Base-by-base conservation (phyloP, 2,329 filamentous ascomycete species). In the Didymella segeticola region DNA sequence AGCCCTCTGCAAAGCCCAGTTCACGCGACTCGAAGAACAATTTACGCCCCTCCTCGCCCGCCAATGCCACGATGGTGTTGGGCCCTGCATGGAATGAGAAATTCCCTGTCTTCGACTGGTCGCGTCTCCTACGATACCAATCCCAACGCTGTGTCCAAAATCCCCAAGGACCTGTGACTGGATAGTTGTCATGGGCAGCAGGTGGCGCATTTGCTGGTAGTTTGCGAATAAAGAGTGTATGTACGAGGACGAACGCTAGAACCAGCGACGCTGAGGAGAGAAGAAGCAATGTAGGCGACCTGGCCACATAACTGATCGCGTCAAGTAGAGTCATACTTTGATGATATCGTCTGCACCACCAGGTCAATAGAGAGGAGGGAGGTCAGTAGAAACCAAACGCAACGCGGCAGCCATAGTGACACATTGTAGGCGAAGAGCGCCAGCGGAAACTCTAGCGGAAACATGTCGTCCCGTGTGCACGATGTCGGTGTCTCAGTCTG, bases 41-140 rank as follows among this genome's bases (percentile, higher is more conserved):
- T 20, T 75, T 69, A 14, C 81, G 73, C 2, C 71, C 75, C 10
- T 75, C 71, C 3, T 75, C 69, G 1, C 81, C 80, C 4, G 73
- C 75, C 10, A 83, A 41, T 2, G 72, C 79, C 8, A 84, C 67
- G 11, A 83, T 74, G 2, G 71, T 72, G 50, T 79, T 71, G 5
- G 73, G 63, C 0, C 82, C 81, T 3, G 78, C 77, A 57, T 78
- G 78, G 60, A 82, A 83, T 45, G 74, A 78, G 58, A 82, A 83
- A 42, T 79, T 78, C 22, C 79, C 79, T 1, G 72, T 76, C 5
- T 58, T 45, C 0, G 73, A 73, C 7, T 69, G 56, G 12, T 57
- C 58, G 6, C 60, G 59, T 9, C 72, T 71, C n/a, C 73, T 51
- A 15, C 60, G 61, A 47, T 77, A 75, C 61, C 82, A 83, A 22